Conservation (phyloP, 2,329 filamentous ascomycete species). For the Dothideomycetidae sp. region DNA sequence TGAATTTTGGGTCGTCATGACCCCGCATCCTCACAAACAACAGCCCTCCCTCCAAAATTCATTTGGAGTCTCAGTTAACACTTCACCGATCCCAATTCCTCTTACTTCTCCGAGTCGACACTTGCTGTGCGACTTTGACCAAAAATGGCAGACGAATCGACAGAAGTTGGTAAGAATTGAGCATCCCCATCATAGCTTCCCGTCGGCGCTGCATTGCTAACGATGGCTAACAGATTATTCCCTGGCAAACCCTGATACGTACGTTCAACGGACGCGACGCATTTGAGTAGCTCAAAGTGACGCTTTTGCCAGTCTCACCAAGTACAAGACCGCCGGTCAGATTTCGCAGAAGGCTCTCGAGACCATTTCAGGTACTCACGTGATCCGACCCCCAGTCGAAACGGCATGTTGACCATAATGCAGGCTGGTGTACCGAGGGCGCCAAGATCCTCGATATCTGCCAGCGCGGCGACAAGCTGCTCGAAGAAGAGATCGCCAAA, state of each 20-base stretch:
- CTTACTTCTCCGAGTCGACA: too few relatives aligned
- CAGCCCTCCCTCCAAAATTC: background rate
- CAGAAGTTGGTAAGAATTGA: conserved; percentile 1
- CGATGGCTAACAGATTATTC: conserved; percentile 21
- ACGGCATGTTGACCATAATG: conserved; percentile 13
- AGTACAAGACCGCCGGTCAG: conserved; percentile 92
- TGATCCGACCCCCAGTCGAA: conserved; percentile 2
- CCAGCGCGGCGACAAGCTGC: conserved; percentile 85
- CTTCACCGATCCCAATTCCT: too few relatives aligned
- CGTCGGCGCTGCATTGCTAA: background rate
- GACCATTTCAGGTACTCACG: conserved; percentile 49
- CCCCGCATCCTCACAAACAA: background rate
- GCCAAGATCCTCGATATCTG: conserved; percentile 90
- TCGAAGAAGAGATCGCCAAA: conserved; percentile 86
- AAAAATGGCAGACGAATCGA: conserved; percentile 3
- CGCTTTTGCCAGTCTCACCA: conserved; percentile 71
- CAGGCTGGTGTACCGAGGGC: conserved; percentile 60
- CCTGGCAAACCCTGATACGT: conserved; percentile 26
- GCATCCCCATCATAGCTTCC: too few relatives aligned
- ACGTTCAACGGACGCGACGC: too few relatives aligned
- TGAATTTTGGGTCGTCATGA: background rate
- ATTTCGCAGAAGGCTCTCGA: conserved; percentile 95
- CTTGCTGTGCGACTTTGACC: background rate
- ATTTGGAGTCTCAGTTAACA: too few relatives aligned
- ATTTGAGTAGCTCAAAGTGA: background rate